phyloP scores from a whole-genome alignment of 176 grass and related monocot species.

The Urochloa ruziziensis region DNA sequence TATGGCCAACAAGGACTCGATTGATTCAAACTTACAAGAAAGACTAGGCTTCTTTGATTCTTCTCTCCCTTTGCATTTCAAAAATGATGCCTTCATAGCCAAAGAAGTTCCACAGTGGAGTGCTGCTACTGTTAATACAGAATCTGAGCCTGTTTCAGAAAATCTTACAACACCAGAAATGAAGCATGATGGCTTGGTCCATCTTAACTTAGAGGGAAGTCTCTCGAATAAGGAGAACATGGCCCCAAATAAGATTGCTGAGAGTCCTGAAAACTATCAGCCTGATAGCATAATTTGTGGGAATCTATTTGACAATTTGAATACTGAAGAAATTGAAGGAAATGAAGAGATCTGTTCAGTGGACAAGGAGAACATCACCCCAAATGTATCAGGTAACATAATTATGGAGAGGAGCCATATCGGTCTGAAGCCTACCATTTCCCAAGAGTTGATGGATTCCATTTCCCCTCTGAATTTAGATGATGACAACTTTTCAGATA shows the following conservation, averaged over 20 bases:
- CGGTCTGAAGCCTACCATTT: slow-evolving; percentile 37
- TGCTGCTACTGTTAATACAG: background rate
- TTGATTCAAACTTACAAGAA: slow-evolving; percentile 20
- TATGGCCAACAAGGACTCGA: slow-evolving; percentile 12
- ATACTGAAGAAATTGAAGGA: slow-evolving; percentile 36
- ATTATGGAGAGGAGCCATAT: slow-evolving; percentile 35
- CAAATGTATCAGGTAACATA: slow-evolving; percentile 33
- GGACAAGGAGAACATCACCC: slow-evolving; percentile 60
- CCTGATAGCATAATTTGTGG: slow-evolving; percentile 23
- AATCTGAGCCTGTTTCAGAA: slow-evolving; percentile 18
- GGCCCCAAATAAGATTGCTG: background rate
- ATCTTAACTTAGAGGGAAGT: slow-evolving; percentile 29
- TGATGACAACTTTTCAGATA: slow-evolving; percentile 29
- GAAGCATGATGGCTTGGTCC: background rate
- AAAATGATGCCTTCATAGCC: background rate
- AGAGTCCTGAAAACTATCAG: background rate
- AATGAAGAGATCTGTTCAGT: slow-evolving; percentile 41
- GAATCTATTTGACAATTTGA: slow-evolving; percentile 48
- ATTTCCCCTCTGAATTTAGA: slow-evolving; percentile 50
- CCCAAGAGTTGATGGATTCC: slow-evolving; percentile 47
- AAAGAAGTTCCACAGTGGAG: background rate
- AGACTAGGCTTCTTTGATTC: background rate
- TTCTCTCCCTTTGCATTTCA: slow-evolving; percentile 14
- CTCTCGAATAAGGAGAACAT: slow-evolving; percentile 38
- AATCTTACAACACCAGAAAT: slow-evolving; percentile 21